A percentile compares a stretch with the other conserved stretches of the same genome.
phyloP scores from a whole-genome alignment of 345 rosid species.

The Euphorbia peplus region DNA sequence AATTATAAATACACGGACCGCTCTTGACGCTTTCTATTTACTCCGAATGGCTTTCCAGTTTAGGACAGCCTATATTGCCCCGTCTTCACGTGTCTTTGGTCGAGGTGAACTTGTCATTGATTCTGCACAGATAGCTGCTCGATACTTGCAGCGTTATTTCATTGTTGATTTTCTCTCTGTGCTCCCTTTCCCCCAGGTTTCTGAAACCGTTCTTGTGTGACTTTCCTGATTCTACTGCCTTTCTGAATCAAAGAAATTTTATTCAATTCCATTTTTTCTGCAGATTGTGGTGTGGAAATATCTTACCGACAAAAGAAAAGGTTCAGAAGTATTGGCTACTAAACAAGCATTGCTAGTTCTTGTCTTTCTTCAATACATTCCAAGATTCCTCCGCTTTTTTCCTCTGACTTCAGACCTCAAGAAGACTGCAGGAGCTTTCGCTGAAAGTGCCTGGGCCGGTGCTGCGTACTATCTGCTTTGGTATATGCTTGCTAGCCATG shows the following conservation, averaged over 20 bases:
- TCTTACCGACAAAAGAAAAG: conserved; percentile 44
- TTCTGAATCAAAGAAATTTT: not conserved
- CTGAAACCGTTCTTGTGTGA: conserved; percentile 3
- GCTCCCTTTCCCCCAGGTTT: conserved; percentile 83
- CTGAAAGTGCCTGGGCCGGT: conserved; percentile 78
- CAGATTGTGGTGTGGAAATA: conserved; percentile 74
- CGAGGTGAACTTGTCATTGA: conserved; percentile 94
- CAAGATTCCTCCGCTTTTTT: conserved; percentile 64
- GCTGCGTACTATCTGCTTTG: conserved; percentile 87
- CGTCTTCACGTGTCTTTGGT: conserved; percentile 89
- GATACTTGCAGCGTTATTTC: conserved; percentile 66
- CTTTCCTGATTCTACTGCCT: not conserved
- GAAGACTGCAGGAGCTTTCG: conserved; percentile 78
- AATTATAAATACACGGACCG: conserved; percentile 53
- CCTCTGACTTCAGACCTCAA: conserved; percentile 80
- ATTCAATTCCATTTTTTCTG: conserved; percentile 8
- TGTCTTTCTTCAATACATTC: conserved; percentile 71
- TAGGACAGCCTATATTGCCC: conserved; percentile 79
- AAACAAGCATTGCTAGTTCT: conserved; percentile 53
- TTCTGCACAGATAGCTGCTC: conserved; percentile 63
- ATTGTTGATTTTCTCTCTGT: conserved; percentile 69
- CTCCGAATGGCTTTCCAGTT: conserved; percentile 73
- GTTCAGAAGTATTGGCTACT: conserved; percentile 56
- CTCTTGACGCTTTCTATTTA: conserved; percentile 59
- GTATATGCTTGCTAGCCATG: conserved; percentile 89